Base-by-base conservation (phyloP, 2,329 filamentous ascomycete genomes). In the Aspergillus eucalypticola region DNA sequence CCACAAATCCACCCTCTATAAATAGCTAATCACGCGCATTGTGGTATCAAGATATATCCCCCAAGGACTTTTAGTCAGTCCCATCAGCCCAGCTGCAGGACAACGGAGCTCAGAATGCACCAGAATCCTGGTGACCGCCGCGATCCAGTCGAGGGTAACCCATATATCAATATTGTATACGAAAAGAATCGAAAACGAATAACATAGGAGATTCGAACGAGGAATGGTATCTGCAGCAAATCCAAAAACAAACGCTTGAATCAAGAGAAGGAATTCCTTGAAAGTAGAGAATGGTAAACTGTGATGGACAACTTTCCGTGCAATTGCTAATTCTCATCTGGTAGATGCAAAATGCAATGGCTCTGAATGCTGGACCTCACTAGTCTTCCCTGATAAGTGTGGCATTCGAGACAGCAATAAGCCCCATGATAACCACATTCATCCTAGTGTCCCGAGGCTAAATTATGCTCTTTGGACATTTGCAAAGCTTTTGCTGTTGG, bases 11-110 rank as follows among this genome's bases (percentile, higher is more conserved):
- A 35, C 32, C 11, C 32, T 56, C 19, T 39, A 38, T 15, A 11
- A 50, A 44, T 10, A 2, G 17, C 44, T 25, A 39, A 50, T 39
- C 38, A 41, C 5, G 35, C 38, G 35, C 58, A 55, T 23, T 35
- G 13, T 41, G 46, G 41, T 42, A 27, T 60, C 42, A 52, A 50
- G 51, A 38, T 32, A 27, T 53, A 25, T 56, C 13, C 41, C 25
- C 7, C 25, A 52, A 42, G n/a, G 25, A 39, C 32, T 56, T 32
- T 60, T 21, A 3, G n/a, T 39, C 17, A 52, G 27, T 39, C 58
- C 54, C 27, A 42, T 32, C 48, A 63, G 54, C 48, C 58, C 60
- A 56, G 60, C 60, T 63, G 56, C 42, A 48, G 49, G 57, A 49
- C 6, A 23, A 52, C 32, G 3, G 41, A 19, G 23, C 53, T 27